Evolutionary conservation across 345 rosid genomes (phyloP).

Genomic region (Hibiscus tridactylites): DNA sequence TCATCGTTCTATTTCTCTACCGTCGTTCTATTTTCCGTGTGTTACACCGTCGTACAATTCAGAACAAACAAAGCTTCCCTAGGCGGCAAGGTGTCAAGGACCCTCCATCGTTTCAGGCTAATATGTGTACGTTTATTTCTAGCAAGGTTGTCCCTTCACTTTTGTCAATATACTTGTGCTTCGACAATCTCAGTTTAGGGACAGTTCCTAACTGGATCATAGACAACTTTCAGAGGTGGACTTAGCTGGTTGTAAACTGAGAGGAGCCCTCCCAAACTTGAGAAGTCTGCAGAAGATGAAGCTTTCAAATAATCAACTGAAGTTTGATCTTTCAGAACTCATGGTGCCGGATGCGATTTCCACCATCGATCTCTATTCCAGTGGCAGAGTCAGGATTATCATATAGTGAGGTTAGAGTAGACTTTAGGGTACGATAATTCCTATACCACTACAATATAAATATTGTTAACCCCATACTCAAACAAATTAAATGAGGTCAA

Average conservation of each 20-base stretch:
- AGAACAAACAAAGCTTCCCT: too few relatives aligned
- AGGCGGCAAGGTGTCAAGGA: too few relatives aligned
- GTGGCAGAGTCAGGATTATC: too few relatives aligned
- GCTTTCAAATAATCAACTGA: constrained; percentile 68
- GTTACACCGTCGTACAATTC: too few relatives aligned
- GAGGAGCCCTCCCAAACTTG: constrained; percentile 60
- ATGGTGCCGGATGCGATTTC: constrained; percentile 50
- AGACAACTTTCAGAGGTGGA: constrained; percentile 52
- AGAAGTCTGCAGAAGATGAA: constrained; percentile 53
- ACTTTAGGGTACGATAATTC: too few relatives aligned
- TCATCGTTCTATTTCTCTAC: too few relatives aligned
- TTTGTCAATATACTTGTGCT: constrained; percentile 67
- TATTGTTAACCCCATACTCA: not conserved
- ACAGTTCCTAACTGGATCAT: constrained; percentile 35
- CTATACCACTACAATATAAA: too few relatives aligned
- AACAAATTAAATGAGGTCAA: constrained; percentile 63
- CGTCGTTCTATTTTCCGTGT: too few relatives aligned
- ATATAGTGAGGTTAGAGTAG: too few relatives aligned
- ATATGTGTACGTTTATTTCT: constrained; percentile 14
- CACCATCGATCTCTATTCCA: constrained; percentile 37
- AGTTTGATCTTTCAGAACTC: constrained; percentile 50
- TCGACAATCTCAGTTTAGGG: not conserved
- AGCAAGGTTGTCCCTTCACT: constrained; percentile 57
- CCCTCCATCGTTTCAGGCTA: too few relatives aligned
- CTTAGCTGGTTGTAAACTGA: constrained; percentile 74